phyloP scores from a whole-genome alignment of 2,329 filamentous ascomycete species.

The Blastomyces gilchristii region DNA sequence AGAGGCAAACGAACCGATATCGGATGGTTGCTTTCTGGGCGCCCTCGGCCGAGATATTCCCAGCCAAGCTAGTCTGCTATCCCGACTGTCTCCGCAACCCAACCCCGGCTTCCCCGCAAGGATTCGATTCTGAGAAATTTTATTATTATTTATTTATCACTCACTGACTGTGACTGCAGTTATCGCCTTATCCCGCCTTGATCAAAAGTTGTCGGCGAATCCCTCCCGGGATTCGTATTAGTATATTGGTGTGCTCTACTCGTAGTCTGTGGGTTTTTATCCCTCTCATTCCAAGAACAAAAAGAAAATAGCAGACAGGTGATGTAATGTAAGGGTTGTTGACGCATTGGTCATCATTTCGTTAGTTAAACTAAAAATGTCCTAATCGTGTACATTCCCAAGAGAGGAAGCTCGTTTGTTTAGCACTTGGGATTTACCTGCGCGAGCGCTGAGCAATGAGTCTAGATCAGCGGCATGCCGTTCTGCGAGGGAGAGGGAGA shows the following conservation, averaged over 20 bases:
- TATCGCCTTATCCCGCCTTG: background rate
- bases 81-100: background rate
- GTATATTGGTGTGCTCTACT: background rate
- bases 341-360: background rate
- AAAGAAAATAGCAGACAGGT: background rate
- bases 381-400: background rate
- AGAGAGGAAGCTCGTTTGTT: background rate
- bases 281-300: background rate
- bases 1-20: background rate
- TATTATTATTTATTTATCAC: background rate
- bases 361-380: background rate
- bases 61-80: background rate
- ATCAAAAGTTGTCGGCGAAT: background rate
- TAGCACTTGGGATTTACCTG: background rate
- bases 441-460: background rate
- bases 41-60: background rate
- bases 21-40: background rate
- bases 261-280: background rate
- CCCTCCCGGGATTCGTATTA: background rate
- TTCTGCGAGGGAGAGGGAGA: background rate
- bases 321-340: too few relatives aligned
- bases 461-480: slow-evolving; percentile 4
- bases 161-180: background rate
- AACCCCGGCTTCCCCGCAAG: background rate
- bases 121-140: background rate